Conservation (phyloP, 1,139 yeast species). For the Pneumocystis canis region DNA sequence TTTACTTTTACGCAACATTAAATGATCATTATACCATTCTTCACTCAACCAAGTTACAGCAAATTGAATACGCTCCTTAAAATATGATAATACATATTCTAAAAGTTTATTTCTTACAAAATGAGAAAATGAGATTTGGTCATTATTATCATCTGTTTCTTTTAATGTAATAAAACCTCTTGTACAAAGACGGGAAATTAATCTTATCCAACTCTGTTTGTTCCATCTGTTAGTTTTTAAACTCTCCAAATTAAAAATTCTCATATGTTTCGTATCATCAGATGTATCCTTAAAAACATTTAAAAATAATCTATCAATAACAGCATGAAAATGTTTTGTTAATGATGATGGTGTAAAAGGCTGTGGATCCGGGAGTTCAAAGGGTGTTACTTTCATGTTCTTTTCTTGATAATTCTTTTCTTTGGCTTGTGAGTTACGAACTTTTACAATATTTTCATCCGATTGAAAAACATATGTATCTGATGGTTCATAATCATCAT, state of each 20-base stretch:
- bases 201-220: conserved; percentile 47
- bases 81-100: conserved; percentile 58
- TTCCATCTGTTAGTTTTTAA: conserved; percentile 14
- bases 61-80: conserved; percentile 56
- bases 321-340: conserved; percentile 9
- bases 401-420: neutral
- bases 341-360: conserved; percentile 9
- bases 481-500: conserved; percentile 19
- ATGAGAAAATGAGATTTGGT: conserved; percentile 33
- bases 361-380: conserved; percentile 9
- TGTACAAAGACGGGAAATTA: conserved; percentile 66
- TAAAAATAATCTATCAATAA: conserved; percentile 1
- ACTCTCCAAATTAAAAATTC: conserved; percentile 5
- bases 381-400: conserved; percentile 1
- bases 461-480: conserved; percentile 6
- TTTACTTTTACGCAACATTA: conserved; percentile 13
- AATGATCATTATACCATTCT: conserved; percentile 70
- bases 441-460: neutral
- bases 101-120: conserved; percentile 56
- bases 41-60: conserved; percentile 92
- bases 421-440: neutral
- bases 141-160: neutral
- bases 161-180: conserved; percentile 42
- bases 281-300: conserved; percentile 3
- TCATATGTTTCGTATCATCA: neutral